A percentile compares a stretch with the other conserved stretches of the same genome.
Evolutionary conservation across 768 basidiomycete species (phyloP).

Genomic region (Lentinula sp.): DNA sequence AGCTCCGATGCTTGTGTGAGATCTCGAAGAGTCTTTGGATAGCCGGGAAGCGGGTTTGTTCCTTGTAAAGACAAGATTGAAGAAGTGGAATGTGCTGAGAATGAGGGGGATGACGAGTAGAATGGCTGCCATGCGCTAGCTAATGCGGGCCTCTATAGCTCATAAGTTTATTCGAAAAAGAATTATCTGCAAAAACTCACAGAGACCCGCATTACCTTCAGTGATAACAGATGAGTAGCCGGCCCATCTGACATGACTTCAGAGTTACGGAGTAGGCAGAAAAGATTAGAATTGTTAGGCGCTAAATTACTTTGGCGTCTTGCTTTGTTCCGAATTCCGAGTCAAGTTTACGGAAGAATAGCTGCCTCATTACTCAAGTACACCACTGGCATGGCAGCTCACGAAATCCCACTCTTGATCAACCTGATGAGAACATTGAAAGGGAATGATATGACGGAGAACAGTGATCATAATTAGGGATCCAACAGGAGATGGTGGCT

Average conservation of each 20-base stretch:
- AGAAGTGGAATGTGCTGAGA: constrained; percentile 69
- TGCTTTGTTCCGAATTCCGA: too few relatives aligned
- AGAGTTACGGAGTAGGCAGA: too few relatives aligned
- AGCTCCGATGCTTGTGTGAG: constrained; percentile 75
- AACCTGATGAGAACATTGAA: too few relatives aligned
- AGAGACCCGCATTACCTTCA: constrained; percentile 87
- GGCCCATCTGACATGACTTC: constrained; percentile 37
- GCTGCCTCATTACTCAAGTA: too few relatives aligned
- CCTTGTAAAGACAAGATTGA: constrained; percentile 77
- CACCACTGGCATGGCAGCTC: too few relatives aligned
- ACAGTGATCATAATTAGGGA: too few relatives aligned
- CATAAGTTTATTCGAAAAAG: neutral
- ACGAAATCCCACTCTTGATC: too few relatives aligned
- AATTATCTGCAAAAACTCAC: constrained; percentile 35
- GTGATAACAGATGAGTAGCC: constrained; percentile 55
- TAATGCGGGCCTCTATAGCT: constrained; percentile 60
- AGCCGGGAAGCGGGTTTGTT: constrained; percentile 57
- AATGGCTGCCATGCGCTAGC: constrained; percentile 82
- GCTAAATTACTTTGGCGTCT: neutral
- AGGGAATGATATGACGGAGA: too few relatives aligned
- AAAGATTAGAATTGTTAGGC: too few relatives aligned
- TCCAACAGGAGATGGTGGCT: too few relatives aligned
- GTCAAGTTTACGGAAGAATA: too few relatives aligned
- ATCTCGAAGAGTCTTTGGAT: constrained; percentile 82
- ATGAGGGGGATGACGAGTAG: constrained; percentile 76